These are phyloP conservation scores for Sordariomycetes sp. DNA, from an alignment of 2,329 filamentous ascomycete species.

Conservation along the genomic window DNA sequence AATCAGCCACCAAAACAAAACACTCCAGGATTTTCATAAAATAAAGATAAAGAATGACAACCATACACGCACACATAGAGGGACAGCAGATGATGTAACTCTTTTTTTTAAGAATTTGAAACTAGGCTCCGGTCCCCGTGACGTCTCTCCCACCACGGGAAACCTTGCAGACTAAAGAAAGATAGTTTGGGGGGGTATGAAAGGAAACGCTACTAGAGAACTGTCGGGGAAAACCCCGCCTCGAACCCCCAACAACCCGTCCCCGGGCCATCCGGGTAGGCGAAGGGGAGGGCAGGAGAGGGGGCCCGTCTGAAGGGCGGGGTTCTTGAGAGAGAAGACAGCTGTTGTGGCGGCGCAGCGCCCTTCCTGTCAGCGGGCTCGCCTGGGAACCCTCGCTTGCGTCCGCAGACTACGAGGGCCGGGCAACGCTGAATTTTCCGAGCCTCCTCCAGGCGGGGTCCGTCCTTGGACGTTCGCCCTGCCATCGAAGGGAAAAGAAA, in stretches of 20 bases:
- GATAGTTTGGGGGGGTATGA: neutral
- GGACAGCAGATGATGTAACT: neutral
- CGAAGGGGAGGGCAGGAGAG: too few relatives aligned
- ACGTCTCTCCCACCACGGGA: slow-evolving; percentile 49
- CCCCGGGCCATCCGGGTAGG: neutral
- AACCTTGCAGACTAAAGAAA: neutral
- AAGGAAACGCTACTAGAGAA: slow-evolving; percentile 7
- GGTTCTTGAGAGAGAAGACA: slow-evolving; percentile 52
- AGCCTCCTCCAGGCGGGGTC: too few relatives aligned
- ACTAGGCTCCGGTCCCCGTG: slow-evolving; percentile 20
- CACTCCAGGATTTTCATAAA: too few relatives aligned
- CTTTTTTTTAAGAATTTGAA: slow-evolving; percentile 4
- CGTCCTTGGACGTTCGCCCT: too few relatives aligned
- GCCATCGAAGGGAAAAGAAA: neutral
- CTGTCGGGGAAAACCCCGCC: slow-evolving; percentile 10
- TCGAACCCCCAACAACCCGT: neutral
- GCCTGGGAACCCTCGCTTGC: too few relatives aligned
- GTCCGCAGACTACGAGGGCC: too few relatives aligned
- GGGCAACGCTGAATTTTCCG: too few relatives aligned
- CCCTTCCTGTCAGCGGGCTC: neutral
- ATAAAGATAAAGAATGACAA: neutral
- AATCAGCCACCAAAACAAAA: too few relatives aligned
- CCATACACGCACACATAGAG: neutral
- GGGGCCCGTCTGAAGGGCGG: neutral
- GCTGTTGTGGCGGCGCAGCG: slow-evolving; percentile 12